These are phyloP conservation scores for Cytospora paraplurivora DNA, from an alignment of 2,329 filamentous ascomycete species.

Conservation along the genomic window DNA sequence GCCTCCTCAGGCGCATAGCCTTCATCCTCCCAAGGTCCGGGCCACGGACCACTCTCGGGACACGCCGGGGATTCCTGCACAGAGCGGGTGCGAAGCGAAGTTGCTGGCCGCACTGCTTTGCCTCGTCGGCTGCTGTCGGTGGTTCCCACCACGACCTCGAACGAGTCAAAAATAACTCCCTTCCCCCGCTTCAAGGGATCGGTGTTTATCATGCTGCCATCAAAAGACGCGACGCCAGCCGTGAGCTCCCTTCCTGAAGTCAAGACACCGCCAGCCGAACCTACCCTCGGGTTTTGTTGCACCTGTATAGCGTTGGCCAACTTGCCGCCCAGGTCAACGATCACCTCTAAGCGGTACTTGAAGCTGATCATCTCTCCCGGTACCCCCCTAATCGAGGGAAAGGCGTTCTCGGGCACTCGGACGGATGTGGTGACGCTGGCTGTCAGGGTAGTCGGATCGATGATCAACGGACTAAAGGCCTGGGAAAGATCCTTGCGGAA, in stretches of 20 bases:
- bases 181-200: slow-evolving; percentile 85
- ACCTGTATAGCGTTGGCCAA: slow-evolving; percentile 72
- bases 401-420: slow-evolving; percentile 84
- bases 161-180: slow-evolving; percentile 82
- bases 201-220: slow-evolving; percentile 79
- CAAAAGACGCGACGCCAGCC: slow-evolving; percentile 40
- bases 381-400: slow-evolving; percentile 87
- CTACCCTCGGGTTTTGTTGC: slow-evolving; percentile 54
- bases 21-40: slow-evolving; percentile 28
- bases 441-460: slow-evolving; percentile 77
- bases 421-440: slow-evolving; percentile 82
- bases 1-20: slow-evolving; percentile 26
- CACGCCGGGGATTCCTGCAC: slow-evolving; percentile 30
- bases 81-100: slow-evolving; percentile 32
- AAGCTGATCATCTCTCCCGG: slow-evolving; percentile 95
- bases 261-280: slow-evolving; percentile 39
- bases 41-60: slow-evolving; percentile 33
- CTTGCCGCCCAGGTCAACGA: slow-evolving; percentile 89
- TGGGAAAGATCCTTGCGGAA: slow-evolving; percentile 95
- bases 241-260: slow-evolving; percentile 19
- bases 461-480: slow-evolving; percentile 82
- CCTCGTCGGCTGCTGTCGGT: slow-evolving; percentile 68
- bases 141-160: slow-evolving; percentile 87
- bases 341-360: slow-evolving; percentile 89
- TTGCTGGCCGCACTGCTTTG: slow-evolving; percentile 31